Conservation (phyloP, 345 rosid species). For the Eutrema heterophyllum region DNA sequence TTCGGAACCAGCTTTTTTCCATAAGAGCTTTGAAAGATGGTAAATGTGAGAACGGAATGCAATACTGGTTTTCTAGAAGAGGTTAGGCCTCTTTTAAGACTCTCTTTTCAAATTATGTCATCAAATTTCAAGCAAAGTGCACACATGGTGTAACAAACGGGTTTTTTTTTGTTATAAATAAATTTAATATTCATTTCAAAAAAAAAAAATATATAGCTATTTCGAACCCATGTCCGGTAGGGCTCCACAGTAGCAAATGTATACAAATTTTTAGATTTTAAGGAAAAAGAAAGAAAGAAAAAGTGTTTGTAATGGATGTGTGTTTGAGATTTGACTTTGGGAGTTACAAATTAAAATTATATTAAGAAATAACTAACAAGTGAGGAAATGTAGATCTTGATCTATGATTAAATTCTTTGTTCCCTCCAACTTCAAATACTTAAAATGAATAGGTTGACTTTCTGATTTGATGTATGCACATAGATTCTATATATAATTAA, state of each 20-base stretch:
- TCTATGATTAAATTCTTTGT: conserved; percentile 17
- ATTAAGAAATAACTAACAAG: neutral
- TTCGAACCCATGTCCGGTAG: neutral
- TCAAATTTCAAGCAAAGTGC: no score
- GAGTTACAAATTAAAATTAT: neutral
- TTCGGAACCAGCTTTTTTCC: no score
- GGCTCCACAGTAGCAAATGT: neutral
- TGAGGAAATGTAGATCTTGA: conserved; percentile 22
- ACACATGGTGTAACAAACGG: no score
- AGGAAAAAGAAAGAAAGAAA: neutral
- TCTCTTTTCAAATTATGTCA: no score
- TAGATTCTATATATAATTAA: neutral
- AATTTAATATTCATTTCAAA: no score
- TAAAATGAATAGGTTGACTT: conserved; percentile 20
- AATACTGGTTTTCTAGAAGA: no score
- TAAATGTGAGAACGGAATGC: no score
- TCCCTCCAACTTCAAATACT: conserved; percentile 9
- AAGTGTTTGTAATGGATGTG: no score
- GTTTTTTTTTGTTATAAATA: no score
- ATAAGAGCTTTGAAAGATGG: no score
- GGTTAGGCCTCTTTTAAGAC: no score
- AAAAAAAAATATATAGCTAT: no score
- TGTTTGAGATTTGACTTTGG: conserved; percentile 17
- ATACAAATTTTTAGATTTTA: neutral
- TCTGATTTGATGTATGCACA: neutral